Percentiles rank a stretch among this genome's conserved stretches.
Evolutionary conservation across 768 basidiomycete species (phyloP).

Genomic region (Agaricus blazei): DNA sequence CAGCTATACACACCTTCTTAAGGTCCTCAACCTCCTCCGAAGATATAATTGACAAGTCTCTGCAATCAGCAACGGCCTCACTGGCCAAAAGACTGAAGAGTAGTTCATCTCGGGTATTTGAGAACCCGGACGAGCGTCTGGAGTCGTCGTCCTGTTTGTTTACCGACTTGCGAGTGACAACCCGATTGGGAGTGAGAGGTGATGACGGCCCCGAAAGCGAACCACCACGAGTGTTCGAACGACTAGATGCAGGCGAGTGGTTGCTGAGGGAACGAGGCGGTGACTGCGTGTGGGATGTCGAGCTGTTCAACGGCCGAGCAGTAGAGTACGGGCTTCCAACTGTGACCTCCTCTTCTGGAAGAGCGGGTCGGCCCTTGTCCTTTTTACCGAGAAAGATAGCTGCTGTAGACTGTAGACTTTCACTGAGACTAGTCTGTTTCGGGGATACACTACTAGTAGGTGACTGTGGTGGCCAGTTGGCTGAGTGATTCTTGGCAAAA

Average conservation of each 20-base stretch:
- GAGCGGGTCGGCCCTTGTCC: constrained; percentile 33
- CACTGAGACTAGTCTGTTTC: constrained; percentile 8
- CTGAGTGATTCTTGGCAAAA: constrained; percentile 23
- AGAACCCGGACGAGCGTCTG: constrained; percentile 38
- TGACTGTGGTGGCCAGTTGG: constrained; percentile 39
- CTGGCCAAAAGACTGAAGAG: constrained; percentile 87
- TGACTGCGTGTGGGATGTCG: neutral
- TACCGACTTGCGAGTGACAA: constrained; percentile 30
- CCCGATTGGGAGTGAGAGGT: constrained; percentile 25
- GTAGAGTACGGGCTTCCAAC: constrained; percentile 12
- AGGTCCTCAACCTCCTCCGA: constrained; percentile 46
- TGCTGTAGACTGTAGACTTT: constrained; percentile 35
- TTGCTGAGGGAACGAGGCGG: neutral
- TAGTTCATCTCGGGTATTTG: constrained; percentile 75
- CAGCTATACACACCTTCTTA: constrained; percentile 35
- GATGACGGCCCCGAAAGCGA: constrained; percentile 17
- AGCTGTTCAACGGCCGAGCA: constrained; percentile 7
- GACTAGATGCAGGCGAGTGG: neutral
- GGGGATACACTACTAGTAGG: constrained; percentile 24
- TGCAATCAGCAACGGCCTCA: constrained; percentile 91
- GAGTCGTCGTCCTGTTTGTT: constrained; percentile 26
- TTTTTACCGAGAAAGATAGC: constrained; percentile 46
- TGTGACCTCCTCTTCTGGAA: constrained; percentile 19
- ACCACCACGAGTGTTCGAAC: constrained; percentile 1
- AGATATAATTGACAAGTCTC: constrained; percentile 70